Evolutionary conservation across 768 basidiomycete genomes (phyloP), one percentile per base, ranked within the genome.

Genomic region (Mycena leptocephala): DNA sequence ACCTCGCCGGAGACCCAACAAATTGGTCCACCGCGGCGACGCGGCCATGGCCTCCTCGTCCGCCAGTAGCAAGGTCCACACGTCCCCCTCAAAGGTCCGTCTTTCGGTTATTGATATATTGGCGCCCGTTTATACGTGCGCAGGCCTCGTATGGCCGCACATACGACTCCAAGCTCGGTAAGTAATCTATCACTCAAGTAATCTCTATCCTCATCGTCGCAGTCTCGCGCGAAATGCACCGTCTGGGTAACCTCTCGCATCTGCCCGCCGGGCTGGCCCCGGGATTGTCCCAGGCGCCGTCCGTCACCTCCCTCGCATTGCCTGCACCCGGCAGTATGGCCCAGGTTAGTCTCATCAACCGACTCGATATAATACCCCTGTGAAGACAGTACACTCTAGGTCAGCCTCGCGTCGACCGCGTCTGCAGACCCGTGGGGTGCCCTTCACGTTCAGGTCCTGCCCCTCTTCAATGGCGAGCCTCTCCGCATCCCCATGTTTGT

Each of bases 401-500:
- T 82, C 79, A 85, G 70, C 58, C 79, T 87, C n/a, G 83, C 90
- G 2, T 87, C 87, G 1, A 84, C 86, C 14, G 83, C 88, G 1
- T 86, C 89, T 3, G 85, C 89, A 13, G 95, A 96, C 79, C 95
- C 97, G 14, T 98, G 96, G 96, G 91, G 92, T 62, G 87, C 92
- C 28, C 85, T 99, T 26, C 95, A 97, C 83, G 93, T 97, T 37
- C 93, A 96, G 82, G 94, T 98, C 39, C 86, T 99, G 4, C 97
- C 97, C 1, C 84, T 98, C 5, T 99, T 99, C 87, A 97, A 97
- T 65, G 95, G 96, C 41, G 95, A 97, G 81, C 94, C 95, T 3
- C 89, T 99, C 24, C 90, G 93, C 74, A 90, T 94, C 65, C 94
- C 96, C 28, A 96, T 99, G 95, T 94, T 80, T 80, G 92, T 85